Evolutionary conservation across 805 yeast species (phyloP).

Genomic region (Ogataea ganodermae): DNA sequence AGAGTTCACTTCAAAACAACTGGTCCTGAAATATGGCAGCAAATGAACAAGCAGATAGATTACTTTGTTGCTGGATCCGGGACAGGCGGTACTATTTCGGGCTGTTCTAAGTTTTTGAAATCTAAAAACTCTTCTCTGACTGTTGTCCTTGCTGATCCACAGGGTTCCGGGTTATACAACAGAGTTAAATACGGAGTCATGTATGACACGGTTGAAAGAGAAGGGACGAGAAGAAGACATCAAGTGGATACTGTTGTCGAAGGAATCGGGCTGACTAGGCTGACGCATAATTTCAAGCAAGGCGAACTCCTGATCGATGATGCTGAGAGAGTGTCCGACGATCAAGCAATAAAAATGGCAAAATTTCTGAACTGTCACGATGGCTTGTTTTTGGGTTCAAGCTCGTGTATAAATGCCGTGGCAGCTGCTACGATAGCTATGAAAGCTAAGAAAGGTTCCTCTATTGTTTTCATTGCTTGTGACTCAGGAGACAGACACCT

Average conservation of each 20-base stretch:
- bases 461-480: conserved; percentile 82
- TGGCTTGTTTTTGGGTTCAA: conserved; percentile 89
- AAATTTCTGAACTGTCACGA: conserved; percentile 75
- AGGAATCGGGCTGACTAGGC: conserved; percentile 88
- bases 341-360: conserved; percentile 87
- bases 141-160: conserved; percentile 88
- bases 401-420: conserved; percentile 92
- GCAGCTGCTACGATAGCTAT: conserved; percentile 72
- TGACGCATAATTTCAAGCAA: conserved; percentile 75
- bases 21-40: conserved; percentile 89
- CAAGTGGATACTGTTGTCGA: conserved; percentile 95
- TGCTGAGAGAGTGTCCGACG: conserved; percentile 76
- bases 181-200: conserved; percentile 87
- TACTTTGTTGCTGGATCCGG: conserved; percentile 91
- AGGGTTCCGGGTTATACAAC: conserved; percentile 89
- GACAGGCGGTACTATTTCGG: conserved; percentile 97
- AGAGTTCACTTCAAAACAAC: conserved; percentile 76
- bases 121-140: conserved; percentile 43
- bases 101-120: conserved; percentile 77
- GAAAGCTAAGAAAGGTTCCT: conserved; percentile 52
- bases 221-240: conserved; percentile 91
- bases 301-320: conserved; percentile 77
- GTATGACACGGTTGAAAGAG: conserved; percentile 87
- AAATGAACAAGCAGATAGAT: conserved; percentile 65
- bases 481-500: conserved; percentile 91